A percentile compares a stretch with the other conserved stretches of the same genome.
Evolutionary conservation across 768 basidiomycete species (phyloP).

Genomic region (Calocera cornea): DNA sequence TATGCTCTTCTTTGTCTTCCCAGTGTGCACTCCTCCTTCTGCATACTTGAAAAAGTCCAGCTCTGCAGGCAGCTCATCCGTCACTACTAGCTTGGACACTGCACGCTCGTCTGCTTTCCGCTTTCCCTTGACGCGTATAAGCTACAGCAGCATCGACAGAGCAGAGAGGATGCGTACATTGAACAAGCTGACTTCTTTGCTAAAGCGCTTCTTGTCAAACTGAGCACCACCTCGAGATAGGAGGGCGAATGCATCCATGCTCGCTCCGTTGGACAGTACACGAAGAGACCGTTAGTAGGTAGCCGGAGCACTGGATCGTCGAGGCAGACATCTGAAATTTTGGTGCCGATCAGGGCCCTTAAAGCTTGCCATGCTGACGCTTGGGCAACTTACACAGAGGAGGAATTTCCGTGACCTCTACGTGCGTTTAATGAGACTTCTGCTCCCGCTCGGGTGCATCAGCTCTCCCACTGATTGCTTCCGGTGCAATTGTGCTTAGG

Average conservation of each 20-base stretch:
- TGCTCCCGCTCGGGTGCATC: no score
- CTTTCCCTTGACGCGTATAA: conserved; percentile 18
- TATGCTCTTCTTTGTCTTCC: conserved; percentile 20
- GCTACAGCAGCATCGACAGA: neutral
- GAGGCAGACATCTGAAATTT: neutral
- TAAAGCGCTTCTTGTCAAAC: conserved; percentile 67
- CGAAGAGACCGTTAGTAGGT: neutral
- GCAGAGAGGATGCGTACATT: conserved; percentile 28
- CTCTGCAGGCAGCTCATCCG: conserved; percentile 45
- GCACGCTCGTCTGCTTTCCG: conserved; percentile 6
- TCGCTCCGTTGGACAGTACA: neutral
- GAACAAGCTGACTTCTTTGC: conserved; percentile 57
- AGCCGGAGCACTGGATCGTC: no score
- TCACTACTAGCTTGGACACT: neutral
- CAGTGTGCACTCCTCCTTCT: conserved; percentile 33
- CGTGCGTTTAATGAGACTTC: no score
- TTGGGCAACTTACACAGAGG: no score
- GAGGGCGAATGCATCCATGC: conserved; percentile 82
- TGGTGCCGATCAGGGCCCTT: neutral
- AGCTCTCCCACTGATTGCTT: no score
- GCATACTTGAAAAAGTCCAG: conserved; percentile 91
- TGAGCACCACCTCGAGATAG: conserved; percentile 73
- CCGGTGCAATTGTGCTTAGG: no score
- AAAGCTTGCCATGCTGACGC: no score
- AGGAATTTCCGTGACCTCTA: no score